Percentiles rank a stretch among this genome's conserved stretches.
Conservation (phyloP, 371 early-diverging fungal genomes). For the Mucor ambiguus region DNA sequence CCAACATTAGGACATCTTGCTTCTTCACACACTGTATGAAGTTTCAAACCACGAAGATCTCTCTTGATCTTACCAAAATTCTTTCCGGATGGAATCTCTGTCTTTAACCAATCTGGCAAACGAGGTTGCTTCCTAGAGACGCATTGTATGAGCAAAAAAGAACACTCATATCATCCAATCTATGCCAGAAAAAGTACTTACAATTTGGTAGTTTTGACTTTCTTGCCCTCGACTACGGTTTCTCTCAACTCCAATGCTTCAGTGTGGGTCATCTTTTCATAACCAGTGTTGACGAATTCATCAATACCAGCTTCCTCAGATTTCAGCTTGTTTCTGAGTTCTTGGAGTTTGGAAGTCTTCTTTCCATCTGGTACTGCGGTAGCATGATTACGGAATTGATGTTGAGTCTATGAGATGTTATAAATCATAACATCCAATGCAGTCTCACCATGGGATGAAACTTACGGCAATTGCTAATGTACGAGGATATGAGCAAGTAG, state of each 20-base stretch:
- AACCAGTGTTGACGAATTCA: slow-evolving; percentile 67
- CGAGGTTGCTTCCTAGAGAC: slow-evolving; percentile 60
- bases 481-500: slow-evolving; percentile 6
- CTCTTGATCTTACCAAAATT: slow-evolving; percentile 84
- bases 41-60: slow-evolving; percentile 89
- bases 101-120: slow-evolving; percentile 94
- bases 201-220: slow-evolving; percentile 49
- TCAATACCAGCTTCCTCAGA: slow-evolving; percentile 48
- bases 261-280: slow-evolving; percentile 55
- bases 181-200: slow-evolving; percentile 21
- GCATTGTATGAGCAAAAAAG: neutral
- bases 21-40: slow-evolving; percentile 95
- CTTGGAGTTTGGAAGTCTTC: slow-evolving; percentile 20
- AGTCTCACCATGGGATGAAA: neutral
- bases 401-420: slow-evolving; percentile 11
- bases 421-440: neutral
- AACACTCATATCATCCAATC: neutral
- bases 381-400: slow-evolving; percentile 26
- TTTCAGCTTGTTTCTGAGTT: slow-evolving; percentile 19
- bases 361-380: slow-evolving; percentile 16
- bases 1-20: slow-evolving; percentile 98
- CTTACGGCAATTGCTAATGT: slow-evolving; percentile 15
- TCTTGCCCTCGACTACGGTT: slow-evolving; percentile 52
- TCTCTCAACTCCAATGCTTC: slow-evolving; percentile 71
- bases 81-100: slow-evolving; percentile 86